Evolutionary conservation across 352 stramenopile genomes (phyloP).

Genomic region (Pythium periplocum): DNA sequence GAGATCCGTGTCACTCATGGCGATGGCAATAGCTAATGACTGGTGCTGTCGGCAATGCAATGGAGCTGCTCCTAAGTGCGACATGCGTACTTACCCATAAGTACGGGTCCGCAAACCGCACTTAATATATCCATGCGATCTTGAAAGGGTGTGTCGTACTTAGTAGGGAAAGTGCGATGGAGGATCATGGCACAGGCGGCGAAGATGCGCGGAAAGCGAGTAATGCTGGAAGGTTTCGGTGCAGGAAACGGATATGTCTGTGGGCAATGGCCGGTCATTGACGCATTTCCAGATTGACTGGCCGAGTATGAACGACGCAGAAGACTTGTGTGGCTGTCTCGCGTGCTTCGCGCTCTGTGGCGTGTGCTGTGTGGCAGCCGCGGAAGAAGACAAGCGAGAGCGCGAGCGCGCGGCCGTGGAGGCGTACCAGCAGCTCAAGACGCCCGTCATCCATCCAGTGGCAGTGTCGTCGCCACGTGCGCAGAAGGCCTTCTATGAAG

Average conservation of each 20-base stretch:
- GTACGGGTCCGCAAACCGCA: no score
- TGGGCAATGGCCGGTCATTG: no score
- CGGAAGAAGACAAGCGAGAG: slow-evolving; percentile 78
- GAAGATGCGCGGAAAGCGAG: background rate
- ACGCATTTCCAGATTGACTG: background rate
- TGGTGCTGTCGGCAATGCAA: no score
- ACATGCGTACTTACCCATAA: no score
- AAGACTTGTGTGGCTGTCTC: slow-evolving; percentile 73
- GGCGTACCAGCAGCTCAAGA: slow-evolving; percentile 37
- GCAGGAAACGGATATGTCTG: no score
- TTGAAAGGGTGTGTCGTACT: no score
- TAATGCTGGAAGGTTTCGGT: no score
- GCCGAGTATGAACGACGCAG: slow-evolving; percentile 58
- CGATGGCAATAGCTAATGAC: background rate
- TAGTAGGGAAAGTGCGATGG: no score
- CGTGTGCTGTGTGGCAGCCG: slow-evolving; percentile 70
- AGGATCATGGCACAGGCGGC: no score
- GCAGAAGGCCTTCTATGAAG: slow-evolving; percentile 30
- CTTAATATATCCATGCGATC: no score
- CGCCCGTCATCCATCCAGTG: slow-evolving; percentile 52
- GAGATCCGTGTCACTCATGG: slow-evolving; percentile 56
- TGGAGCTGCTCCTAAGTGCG: no score
- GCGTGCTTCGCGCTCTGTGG: slow-evolving; percentile 66
- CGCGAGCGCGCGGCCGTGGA: slow-evolving; percentile 45
- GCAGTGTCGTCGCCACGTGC: slow-evolving; percentile 36